Base-by-base conservation (phyloP, 2,329 filamentous ascomycete genomes). In the Calonectria pseudoreteaudii region DNA sequence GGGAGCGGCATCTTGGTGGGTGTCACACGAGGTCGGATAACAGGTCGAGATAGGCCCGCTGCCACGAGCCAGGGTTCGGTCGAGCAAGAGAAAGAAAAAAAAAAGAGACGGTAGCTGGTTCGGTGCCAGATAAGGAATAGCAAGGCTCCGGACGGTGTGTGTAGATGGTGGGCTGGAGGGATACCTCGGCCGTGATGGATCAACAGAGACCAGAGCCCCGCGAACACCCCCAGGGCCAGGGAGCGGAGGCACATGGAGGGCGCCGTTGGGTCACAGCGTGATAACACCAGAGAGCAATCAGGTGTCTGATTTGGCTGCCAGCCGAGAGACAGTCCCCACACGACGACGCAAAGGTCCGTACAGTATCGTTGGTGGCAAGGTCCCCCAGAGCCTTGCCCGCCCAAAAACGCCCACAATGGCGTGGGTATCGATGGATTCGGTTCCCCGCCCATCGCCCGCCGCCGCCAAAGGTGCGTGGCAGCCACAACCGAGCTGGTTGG, bases 401-500 rank as follows among this genome's bases (percentile, higher is more conserved):
- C 47, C n/a, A n/a, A n/a, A n/a, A 26, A 53, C 20, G 44, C 41
- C 44, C 23, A 28, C 49, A 52, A 58, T 44, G 20, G 34, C 62
- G 31, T 67, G 62, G 14, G 20, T 18, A 30, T 52, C 56, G 58
- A 62, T 34, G 65, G 70, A 68, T 56, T 68, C 53, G 38, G 14
- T 44, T 30, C 44, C 65, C 49, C 36, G 68, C 47, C 60, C 30
- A n/a, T n/a, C n/a, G n/a, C n/a, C n/a, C n/a, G n/a, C n/a, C n/a
- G n/a, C n/a, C n/a, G n/a, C n/a, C n/a, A n/a, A 41, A 36, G 56
- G 44, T 58, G 64, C 70, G 53, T 71, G 56, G 26, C 65, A 36
- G 65, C 60, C 65, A 68, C 60, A 66, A 47, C 65, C 70, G 68
- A 77, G 28, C 11, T 58, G 56, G 70, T 78, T 78, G 65, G 76